A percentile compares a stretch with the other conserved stretches of the same genome.
Evolutionary conservation across 2,329 filamentous ascomycete species (phyloP).

Genomic region (Colletotrichum caudatum): DNA sequence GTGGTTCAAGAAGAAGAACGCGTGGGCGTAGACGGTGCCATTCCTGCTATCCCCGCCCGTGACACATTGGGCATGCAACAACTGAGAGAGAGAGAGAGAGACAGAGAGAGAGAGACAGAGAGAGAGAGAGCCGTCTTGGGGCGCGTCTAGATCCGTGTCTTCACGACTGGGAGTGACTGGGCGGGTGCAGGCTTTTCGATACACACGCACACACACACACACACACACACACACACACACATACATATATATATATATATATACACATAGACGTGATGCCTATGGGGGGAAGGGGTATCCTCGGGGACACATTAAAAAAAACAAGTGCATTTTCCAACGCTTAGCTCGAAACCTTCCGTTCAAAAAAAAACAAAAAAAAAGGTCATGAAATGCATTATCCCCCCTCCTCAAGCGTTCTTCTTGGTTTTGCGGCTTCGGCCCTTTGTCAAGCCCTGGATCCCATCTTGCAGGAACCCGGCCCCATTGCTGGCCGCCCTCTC

Average conservation of each 20-base stretch:
- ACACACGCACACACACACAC: background rate
- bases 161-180: background rate
- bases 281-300: conserved; percentile 14
- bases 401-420: background rate
- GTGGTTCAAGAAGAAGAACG: conserved; percentile 63
- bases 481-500: conserved; percentile 51
- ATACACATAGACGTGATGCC: conserved; percentile 20
- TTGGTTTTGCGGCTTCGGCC: conserved; percentile 42
- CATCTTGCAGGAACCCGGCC: conserved; percentile 50
- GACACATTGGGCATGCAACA: background rate
- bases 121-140: background rate
- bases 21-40: conserved; percentile 32
- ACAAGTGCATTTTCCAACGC: conserved; percentile 1
- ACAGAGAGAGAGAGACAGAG: background rate
- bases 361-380: background rate
- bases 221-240: background rate
- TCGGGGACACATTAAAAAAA: conserved; percentile 29
- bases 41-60: background rate
- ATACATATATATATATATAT: too few relatives aligned
- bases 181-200: conserved; percentile 7
- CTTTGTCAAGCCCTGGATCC: conserved; percentile 42
- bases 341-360: background rate
- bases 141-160: conserved; percentile 11
- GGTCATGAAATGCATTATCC: background rate
- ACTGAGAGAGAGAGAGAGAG: too few relatives aligned